Conservation (phyloP, 805 yeast species). For the Brettanomyces naardenensis region DNA sequence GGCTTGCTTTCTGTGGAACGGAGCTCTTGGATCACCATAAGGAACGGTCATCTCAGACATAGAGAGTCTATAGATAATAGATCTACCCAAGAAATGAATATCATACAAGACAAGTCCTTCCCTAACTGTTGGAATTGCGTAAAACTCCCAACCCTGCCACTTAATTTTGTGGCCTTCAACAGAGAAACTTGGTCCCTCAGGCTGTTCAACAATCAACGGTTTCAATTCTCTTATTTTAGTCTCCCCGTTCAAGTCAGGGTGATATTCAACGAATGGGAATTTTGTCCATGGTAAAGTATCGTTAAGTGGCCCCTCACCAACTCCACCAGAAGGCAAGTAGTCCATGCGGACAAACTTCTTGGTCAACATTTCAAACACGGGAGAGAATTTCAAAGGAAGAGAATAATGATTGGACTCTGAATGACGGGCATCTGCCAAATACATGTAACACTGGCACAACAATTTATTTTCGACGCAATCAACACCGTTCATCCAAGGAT, state of each 20-base stretch:
- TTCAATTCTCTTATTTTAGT: conserved; percentile 45
- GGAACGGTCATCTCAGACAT: conserved; percentile 85
- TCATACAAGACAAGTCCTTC: conserved; percentile 77
- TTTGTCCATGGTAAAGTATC: conserved; percentile 52
- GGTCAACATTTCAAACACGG: conserved; percentile 59
- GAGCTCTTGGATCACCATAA: conserved; percentile 78
- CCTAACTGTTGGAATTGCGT: conserved; percentile 61
- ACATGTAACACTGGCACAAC: conserved; percentile 69
- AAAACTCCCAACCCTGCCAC: conserved; percentile 85
- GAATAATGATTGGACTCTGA: conserved; percentile 71
- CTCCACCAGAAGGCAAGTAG: conserved; percentile 68
- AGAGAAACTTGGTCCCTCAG: conserved; percentile 71
- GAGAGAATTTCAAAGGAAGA: conserved; percentile 63
- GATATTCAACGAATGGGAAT: conserved; percentile 60
- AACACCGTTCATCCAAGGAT: conserved; percentile 86
- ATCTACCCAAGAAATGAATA: conserved; percentile 68
- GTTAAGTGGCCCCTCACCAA: conserved; percentile 41
- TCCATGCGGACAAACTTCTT: conserved; percentile 63
- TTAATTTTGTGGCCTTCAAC: conserved; percentile 50
- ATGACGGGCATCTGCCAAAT: conserved; percentile 58
- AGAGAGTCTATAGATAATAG: conserved; percentile 63
- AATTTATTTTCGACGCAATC: conserved; percentile 51
- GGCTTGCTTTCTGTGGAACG: conserved; percentile 81
- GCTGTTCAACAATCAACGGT: conserved; percentile 64
- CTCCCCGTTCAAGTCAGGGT: conserved; percentile 60